Base-by-base conservation (phyloP, 129 eudicot species). In the Centaurea solstitialis region DNA sequence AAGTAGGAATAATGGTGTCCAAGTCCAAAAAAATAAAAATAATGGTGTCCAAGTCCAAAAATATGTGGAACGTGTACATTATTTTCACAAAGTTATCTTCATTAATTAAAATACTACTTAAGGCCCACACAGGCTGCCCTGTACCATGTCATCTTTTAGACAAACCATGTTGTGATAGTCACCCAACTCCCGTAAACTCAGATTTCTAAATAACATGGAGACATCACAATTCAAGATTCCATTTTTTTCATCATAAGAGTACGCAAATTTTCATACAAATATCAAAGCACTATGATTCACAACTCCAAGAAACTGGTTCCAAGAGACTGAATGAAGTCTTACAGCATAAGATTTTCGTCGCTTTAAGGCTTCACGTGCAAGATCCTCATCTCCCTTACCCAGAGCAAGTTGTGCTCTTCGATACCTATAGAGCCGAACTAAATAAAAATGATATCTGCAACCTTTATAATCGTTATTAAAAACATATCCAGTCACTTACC, bases 311-410 rank as follows among this genome's bases (percentile, higher is more conserved):
- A 8, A 33, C 9, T 2, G 35, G 4, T 30, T 76, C 7, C 28
- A 72, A 81, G 35, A 43, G 28, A 81, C 7, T 70, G 24, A 38
- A 76, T 61, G 15, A 20, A 50, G 72, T 65, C 90, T 85, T 91
- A 93, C 99, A 89, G 97, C 98, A 84, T 89, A 96, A 65, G 99
- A 87, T 91, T 96, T 96, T 87, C 97, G 93, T 65, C 99, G 79
- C 84, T 96, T 96, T 41, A 96, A 94, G 61, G 99, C 99, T 86
- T 96, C 99, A 73, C 99, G 98, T 68, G 99, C 99, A 85, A 96
- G 99, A 68, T 93, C 97, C 83, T 96, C 99, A 28, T 96, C 97
- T 76, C 99, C 98, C 88, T 96, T 96, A 45, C 91, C 88, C 70
- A 96, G 93, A 78, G 99, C 99, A 64, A 96, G 93, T 79, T 96